Evolutionary conservation across 768 basidiomycete species (phyloP).

Genomic region (Lentinula boryana): DNA sequence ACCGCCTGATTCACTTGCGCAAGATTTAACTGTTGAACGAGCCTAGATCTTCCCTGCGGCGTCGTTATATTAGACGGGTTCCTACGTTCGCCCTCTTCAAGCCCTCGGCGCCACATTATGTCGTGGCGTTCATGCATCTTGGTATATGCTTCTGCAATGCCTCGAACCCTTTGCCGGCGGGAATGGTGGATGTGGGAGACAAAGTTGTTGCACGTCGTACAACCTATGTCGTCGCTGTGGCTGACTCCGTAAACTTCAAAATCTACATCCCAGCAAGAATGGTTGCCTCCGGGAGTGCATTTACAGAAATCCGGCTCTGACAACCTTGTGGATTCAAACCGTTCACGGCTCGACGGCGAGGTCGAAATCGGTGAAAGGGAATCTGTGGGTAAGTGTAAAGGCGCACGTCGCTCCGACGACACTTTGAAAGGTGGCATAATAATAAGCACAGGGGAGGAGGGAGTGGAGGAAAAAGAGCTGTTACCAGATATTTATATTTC

Average conservation of each 20-base stretch:
- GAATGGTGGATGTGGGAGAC: neutral
- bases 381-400: too few relatives aligned
- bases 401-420: too few relatives aligned
- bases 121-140: neutral
- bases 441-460: too few relatives aligned
- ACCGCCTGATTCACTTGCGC: neutral
- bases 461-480: too few relatives aligned
- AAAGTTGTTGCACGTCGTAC: neutral
- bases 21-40: neutral
- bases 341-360: neutral
- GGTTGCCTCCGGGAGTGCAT: neutral
- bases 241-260: neutral
- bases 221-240: neutral
- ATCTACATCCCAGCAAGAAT: neutral
- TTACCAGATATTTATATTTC: too few relatives aligned
- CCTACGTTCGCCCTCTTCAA: neutral
- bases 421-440: too few relatives aligned
- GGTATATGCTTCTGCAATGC: neutral
- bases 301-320: neutral
- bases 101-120: neutral
- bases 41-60: neutral
- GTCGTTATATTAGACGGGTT: neutral
- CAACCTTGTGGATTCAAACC: neutral
- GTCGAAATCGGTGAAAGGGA: neutral
- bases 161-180: neutral